These are phyloP conservation scores for Strobilomyces confusus DNA, from an alignment of 768 basidiomycete species.

Conservation along the genomic window DNA sequence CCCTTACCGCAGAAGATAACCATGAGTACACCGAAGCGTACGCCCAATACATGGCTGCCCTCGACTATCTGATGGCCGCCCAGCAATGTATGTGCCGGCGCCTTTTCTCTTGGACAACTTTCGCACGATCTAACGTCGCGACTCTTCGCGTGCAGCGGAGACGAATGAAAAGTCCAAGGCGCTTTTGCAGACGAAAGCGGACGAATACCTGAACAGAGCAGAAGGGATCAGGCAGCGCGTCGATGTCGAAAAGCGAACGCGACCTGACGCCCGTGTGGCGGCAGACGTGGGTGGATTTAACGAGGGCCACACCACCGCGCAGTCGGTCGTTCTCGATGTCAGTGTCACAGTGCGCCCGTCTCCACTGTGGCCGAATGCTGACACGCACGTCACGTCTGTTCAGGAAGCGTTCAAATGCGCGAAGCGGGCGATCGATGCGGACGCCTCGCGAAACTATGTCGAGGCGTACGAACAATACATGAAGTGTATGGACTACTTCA, in stretches of 20 bases:
- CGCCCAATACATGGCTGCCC: constrained; percentile 86
- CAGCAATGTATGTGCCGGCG: constrained; percentile 59
- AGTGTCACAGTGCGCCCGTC: not conserved
- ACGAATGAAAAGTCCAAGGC: constrained; percentile 17
- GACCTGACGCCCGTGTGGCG: not conserved
- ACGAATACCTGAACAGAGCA: constrained; percentile 20
- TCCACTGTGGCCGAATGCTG: not conserved
- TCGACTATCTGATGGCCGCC: constrained; percentile 97
- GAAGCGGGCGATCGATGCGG: constrained; percentile 84
- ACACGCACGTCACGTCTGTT: not conserved
- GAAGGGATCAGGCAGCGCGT: constrained; percentile 7
- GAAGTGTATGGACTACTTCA: constrained; percentile 94
- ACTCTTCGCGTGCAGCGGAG: constrained; percentile 4
- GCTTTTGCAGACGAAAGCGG: constrained; percentile 15
- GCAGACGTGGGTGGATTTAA: not conserved
- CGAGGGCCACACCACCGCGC: not conserved
- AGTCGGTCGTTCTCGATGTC: constrained; percentile 16
- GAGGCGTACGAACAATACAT: constrained; percentile 93
- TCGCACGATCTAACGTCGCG: no score
- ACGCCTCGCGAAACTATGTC: constrained; percentile 82
- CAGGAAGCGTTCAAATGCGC: constrained; percentile 84
- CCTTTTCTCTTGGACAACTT: not conserved
- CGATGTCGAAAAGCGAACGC: not conserved
- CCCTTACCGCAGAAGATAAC: constrained; percentile 85
- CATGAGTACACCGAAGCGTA: constrained; percentile 90